Percentiles rank a stretch among this genome's conserved stretches.
Evolutionary conservation across 2,329 filamentous ascomycete species (phyloP).

Genomic region (Penicillium sp.): DNA sequence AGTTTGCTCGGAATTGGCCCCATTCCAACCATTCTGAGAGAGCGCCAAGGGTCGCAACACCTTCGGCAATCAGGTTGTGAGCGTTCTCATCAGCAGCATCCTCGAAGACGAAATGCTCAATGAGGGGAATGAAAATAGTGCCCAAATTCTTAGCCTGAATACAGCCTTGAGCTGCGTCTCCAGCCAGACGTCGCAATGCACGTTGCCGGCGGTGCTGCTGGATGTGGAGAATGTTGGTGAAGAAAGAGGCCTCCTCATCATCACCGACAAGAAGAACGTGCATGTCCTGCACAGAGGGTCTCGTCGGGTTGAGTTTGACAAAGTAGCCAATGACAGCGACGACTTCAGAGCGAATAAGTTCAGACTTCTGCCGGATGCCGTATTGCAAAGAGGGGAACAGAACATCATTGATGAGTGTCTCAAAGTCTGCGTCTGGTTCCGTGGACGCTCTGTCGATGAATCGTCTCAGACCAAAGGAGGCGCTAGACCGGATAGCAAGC

Average conservation of each 20-base stretch:
- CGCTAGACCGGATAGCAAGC: slow-evolving; percentile 78
- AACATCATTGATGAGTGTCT: slow-evolving; percentile 61
- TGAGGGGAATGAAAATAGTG: slow-evolving; percentile 82
- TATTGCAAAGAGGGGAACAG: slow-evolving; percentile 73
- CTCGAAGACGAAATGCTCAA: slow-evolving; percentile 93
- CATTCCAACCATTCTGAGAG: slow-evolving; percentile 78
- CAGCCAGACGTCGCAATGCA: slow-evolving; percentile 73
- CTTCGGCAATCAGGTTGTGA: slow-evolving; percentile 81
- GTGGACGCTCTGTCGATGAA: slow-evolving; percentile 65
- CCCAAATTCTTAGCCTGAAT: slow-evolving; percentile 75
- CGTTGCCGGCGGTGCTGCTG: slow-evolving; percentile 82
- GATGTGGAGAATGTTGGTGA: slow-evolving; percentile 87
- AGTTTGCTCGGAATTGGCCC: slow-evolving; percentile 81
- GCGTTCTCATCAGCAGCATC: slow-evolving; percentile 72
- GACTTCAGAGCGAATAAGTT: slow-evolving; percentile 80
- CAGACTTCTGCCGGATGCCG: slow-evolving; percentile 74
- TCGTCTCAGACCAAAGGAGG: slow-evolving; percentile 73
- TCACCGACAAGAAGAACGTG: slow-evolving; percentile 64
- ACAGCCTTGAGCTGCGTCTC: slow-evolving; percentile 61
- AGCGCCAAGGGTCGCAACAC: slow-evolving; percentile 73
- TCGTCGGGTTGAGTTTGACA: slow-evolving; percentile 66
- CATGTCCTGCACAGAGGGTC: slow-evolving; percentile 72
- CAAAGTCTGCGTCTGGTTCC: slow-evolving; percentile 46
- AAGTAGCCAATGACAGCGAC: slow-evolving; percentile 76
- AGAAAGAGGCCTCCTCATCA: slow-evolving; percentile 83